Evolutionary conservation across 352 stramenopile genomes (phyloP), one percentile per base, ranked within the genome.

Genomic region (Phytophthora brassicae): DNA sequence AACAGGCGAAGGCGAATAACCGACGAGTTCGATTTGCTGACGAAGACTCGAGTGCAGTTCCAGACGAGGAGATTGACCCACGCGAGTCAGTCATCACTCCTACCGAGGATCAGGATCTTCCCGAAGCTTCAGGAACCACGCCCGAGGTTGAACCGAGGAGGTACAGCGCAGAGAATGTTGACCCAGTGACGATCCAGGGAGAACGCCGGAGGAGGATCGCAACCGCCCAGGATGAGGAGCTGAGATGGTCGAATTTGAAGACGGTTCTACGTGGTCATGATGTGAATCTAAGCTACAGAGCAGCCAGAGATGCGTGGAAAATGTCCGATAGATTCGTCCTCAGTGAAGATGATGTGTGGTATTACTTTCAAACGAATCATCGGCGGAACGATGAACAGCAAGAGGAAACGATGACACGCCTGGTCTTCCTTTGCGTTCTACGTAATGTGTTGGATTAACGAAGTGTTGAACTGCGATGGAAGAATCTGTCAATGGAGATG

Each of bases 381-480:
- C 35, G 49, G 20, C 16, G 28, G 35, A 19, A 14, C 2, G 12
- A 41, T 1, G 33, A 33, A 0, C 43, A n/a, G 1, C 29, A 45
- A 42, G 24, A 49, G 19, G 7, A 50, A 47, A 28, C 49, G 38
- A 14, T 12, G 38, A 19, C 16, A 14, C 33, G 33, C 16, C 35
- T 66, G 17, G 58, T 66, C n/a, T n/a, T n/a, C n/a, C n/a, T n/a
- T n/a, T n/a, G n/a, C n/a, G n/a, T n/a, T n/a, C n/a, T n/a, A n/a
- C n/a, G n/a, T n/a, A n/a, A n/a, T n/a, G n/a, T n/a, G 13, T 42
- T 66, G 6, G 48, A 55, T 56, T 33, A 24, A 54, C 14, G 57
- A 66, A 26, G 45, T 60, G 7, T 24, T 60, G 0, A 33, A 60
- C n/a, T n/a, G n/a, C n/a, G n/a, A n/a, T n/a, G n/a, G n/a, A n/a